phyloP scores from a whole-genome alignment of 768 basidiomycete species.

The Hygrophoropsis aurantiaca region DNA sequence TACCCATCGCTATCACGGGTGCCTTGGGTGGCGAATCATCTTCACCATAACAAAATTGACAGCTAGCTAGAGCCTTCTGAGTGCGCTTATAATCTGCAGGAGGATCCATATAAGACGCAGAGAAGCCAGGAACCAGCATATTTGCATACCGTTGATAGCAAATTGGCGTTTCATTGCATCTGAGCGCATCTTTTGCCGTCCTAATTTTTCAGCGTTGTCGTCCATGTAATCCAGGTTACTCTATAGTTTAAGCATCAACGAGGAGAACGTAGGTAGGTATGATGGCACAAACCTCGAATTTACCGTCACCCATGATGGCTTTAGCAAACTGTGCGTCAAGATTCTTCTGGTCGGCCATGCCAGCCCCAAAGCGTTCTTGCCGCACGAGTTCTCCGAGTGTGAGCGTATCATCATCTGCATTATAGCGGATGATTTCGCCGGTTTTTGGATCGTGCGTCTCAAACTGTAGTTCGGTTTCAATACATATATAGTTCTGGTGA shows the following conservation, averaged over 20 bases:
- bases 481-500: not conserved
- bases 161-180: constrained; percentile 97
- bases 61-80: constrained; percentile 83
- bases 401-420: constrained; percentile 85
- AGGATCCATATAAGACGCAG: constrained; percentile 1
- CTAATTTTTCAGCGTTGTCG: constrained; percentile 92
- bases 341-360: constrained; percentile 88
- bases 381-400: constrained; percentile 91
- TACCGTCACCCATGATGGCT: constrained; percentile 84
- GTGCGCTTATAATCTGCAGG: constrained; percentile 87
- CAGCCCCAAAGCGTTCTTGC: constrained; percentile 88
- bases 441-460: constrained; percentile 90
- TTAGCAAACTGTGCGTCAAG: constrained; percentile 87
- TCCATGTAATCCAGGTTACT: constrained; percentile 94
- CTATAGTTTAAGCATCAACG: constrained; percentile 32
- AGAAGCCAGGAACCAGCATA: not conserved
- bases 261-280: too few species aligned
- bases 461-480: constrained; percentile 42
- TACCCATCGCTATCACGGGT: constrained; percentile 88
- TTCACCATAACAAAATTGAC: constrained; percentile 89
- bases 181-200: constrained; percentile 91
- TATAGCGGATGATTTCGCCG: constrained; percentile 84
- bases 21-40: constrained; percentile 89
- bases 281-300: constrained; percentile 79
- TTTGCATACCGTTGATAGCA: constrained; percentile 89